Percentiles rank a stretch among this genome's conserved stretches.
Evolutionary conservation across 257 asterid species (phyloP).

Genomic region (Oldenlandia corymbosa): DNA sequence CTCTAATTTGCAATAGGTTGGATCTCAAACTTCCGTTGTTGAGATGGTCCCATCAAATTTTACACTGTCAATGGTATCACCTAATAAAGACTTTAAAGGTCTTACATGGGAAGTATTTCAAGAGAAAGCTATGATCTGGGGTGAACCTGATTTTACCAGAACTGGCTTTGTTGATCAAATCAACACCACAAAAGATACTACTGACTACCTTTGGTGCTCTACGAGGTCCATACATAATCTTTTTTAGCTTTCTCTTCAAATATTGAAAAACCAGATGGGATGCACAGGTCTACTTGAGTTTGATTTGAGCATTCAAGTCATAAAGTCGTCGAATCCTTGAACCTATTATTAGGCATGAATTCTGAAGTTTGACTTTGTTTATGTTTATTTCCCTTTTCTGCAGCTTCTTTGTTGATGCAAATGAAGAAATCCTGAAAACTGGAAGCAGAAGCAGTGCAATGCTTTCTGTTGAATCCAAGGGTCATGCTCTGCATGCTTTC

Average conservation of each 20-base stretch:
- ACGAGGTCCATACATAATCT: constrained; percentile 51
- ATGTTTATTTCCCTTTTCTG: constrained; percentile 24
- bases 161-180: constrained; percentile 76
- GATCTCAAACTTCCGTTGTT: constrained; percentile 59
- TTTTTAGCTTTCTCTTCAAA: not conserved
- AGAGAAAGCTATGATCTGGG: constrained; percentile 79
- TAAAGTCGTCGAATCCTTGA: no score
- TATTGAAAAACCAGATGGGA: no score
- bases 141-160: constrained; percentile 54
- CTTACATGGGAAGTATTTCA: constrained; percentile 67
- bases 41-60: constrained; percentile 70
- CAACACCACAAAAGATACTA: constrained; percentile 76
- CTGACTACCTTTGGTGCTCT: constrained; percentile 88
- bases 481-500: constrained; percentile 82
- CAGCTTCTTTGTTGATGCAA: constrained; percentile 53
- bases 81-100: constrained; percentile 43
- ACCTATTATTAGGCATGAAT: not conserved
- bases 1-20: constrained; percentile 39
- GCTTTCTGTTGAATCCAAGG: constrained; percentile 76
- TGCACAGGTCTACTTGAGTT: not conserved
- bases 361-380: constrained; percentile 7
- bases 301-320: no score
- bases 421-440: constrained; percentile 47
- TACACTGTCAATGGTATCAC: constrained; percentile 39
- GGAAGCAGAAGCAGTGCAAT: constrained; percentile 48